A percentile compares a stretch with the other conserved stretches of the same genome.
phyloP scores from a whole-genome alignment of 2,329 filamentous ascomycete species.

The Ambrosiella xylebori region DNA sequence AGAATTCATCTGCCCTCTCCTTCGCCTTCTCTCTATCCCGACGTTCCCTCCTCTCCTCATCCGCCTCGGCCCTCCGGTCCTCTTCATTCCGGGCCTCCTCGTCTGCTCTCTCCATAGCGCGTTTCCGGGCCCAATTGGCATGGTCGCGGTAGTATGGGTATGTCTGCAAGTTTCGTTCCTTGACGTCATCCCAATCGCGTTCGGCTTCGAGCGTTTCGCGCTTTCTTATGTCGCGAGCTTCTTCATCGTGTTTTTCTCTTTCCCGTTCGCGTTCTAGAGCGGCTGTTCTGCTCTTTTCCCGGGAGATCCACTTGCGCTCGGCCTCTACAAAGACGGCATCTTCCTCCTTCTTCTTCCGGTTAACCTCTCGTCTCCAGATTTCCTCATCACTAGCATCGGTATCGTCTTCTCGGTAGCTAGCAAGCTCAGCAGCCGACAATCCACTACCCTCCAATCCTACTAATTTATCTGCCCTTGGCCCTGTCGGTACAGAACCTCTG shows the following conservation, averaged over 20 bases:
- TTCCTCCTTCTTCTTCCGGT: constrained; percentile 55
- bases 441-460: constrained; percentile 59
- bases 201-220: constrained; percentile 48
- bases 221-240: constrained; percentile 46
- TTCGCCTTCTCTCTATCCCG: constrained; percentile 61
- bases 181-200: constrained; percentile 74
- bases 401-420: constrained; percentile 47
- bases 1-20: constrained; percentile 78
- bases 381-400: constrained; percentile 78
- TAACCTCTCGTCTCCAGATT: constrained; percentile 52
- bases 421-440: constrained; percentile 28
- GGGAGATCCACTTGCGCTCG: constrained; percentile 78
- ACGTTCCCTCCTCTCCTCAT: constrained; percentile 51
- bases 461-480: constrained; percentile 53
- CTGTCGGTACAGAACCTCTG: constrained; percentile 47
- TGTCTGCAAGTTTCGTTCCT: constrained; percentile 53
- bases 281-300: constrained; percentile 67
- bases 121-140: constrained; percentile 68
- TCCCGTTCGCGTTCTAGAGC: constrained; percentile 73
- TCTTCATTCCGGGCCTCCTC: constrained; percentile 66
- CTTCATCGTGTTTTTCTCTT: constrained; percentile 59
- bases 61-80: constrained; percentile 62
- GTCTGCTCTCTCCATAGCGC: constrained; percentile 51
- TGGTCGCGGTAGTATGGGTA: constrained; percentile 80
- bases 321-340: constrained; percentile 72